Percentiles rank a stretch among this genome's conserved stretches.
phyloP scores from a whole-genome alignment of 768 basidiomycete species.

The Lactarius quietus region DNA sequence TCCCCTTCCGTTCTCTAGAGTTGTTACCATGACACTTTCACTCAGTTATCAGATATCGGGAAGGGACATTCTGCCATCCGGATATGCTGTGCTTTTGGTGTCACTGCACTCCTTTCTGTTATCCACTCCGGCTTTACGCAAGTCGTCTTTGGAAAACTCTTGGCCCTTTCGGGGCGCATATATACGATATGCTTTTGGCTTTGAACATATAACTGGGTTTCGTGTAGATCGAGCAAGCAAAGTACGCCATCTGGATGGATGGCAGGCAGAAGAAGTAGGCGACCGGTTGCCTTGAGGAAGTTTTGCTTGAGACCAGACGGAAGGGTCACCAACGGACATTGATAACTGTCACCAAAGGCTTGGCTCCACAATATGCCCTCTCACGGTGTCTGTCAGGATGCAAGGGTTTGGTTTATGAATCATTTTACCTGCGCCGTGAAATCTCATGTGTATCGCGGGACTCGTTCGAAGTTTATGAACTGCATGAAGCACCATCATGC shows the following conservation, averaged over 20 bases:
- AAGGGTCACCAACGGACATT: not conserved
- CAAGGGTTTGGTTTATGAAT: not conserved
- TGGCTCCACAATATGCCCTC: not conserved
- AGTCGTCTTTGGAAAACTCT: not conserved
- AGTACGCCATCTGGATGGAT: no score
- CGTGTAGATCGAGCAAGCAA: no score
- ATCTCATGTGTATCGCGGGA: slow-evolving; percentile 5
- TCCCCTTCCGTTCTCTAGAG: slow-evolving; percentile 4
- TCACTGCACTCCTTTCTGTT: not conserved
- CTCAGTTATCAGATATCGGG: not conserved
- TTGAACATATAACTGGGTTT: no score
- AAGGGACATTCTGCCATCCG: no score
- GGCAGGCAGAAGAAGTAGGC: no score
- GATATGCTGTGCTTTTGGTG: not conserved
- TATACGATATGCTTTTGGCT: no score
- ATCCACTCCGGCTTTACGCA: not conserved
- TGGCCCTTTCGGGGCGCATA: not conserved
- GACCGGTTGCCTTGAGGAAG: no score
- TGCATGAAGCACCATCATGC: not conserved
- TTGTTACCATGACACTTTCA: slow-evolving; percentile 1
- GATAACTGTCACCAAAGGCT: not conserved
- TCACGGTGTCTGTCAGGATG: slow-evolving; percentile 4
- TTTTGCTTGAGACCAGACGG: no score
- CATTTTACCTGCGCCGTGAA: not conserved
- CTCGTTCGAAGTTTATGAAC: slow-evolving; percentile 2